Base-by-base conservation (phyloP, 2,329 filamentous ascomycete species). In the Calonectria pauciramosa region DNA sequence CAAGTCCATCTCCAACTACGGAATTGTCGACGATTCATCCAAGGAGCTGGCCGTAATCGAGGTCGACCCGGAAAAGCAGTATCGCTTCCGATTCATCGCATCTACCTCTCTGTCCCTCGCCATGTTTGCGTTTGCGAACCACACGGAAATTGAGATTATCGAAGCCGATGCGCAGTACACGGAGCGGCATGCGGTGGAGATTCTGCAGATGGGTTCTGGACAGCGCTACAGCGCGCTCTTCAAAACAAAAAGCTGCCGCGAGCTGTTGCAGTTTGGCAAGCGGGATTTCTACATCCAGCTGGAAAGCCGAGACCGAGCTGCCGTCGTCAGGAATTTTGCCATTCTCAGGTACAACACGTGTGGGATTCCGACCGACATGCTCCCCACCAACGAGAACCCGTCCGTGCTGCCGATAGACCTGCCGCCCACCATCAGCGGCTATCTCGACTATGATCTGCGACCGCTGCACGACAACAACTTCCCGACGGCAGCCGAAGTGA, bases 311-410 rank as follows among this genome's bases (percentile, higher is more conserved):
- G 56, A 63, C 6, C 56, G 56, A 10, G 14, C 56, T 63, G 23
- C 14, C 56, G 56, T 63, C 4, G 56, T 63, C 14, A 63, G 34
- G 30, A 63, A 41, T n/a, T 63, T 28, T 26, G 56, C 56, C 36
- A 63, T 63, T 30, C 20, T 63, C n/a, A 41, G 56, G 36, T 63
- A 63, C 34, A 63, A 63, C 23, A 63, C 38, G 34, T 63, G 56
- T 16, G 56, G 56, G 56, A 63, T 63, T 23, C 56, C 56, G 26
- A 63, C 56, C 14, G 56, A 63, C 10, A 26, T 41, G 38, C n/a
- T 63, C 26, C 56, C 56, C 3, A 63, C 56, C 16, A 41, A 41
- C 10, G 56, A 63, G n/a, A 41, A 63, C 23, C 56, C 56, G 13
- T 63, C 56, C n/a, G 9, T 28, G 26, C 13, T 20, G 23, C 23